A percentile compares a stretch with the other conserved stretches of the same genome.
phyloP scores from a whole-genome alignment of 2,329 filamentous ascomycete species.

The Stylonectria norvegica region DNA sequence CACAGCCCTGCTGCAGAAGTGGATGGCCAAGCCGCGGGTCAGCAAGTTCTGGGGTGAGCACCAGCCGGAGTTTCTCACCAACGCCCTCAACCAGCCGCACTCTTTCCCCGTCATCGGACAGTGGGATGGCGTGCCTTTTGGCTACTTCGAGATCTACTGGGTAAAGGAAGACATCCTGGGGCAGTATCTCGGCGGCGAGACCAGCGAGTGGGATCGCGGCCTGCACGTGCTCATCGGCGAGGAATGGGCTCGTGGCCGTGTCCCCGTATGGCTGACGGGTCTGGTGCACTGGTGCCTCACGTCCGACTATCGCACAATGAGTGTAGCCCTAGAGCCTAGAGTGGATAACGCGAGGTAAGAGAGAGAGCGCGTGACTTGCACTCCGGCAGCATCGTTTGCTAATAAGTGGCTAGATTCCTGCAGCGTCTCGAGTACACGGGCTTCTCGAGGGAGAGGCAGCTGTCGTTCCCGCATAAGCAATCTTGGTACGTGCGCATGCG shows the following conservation, averaged over 20 bases:
- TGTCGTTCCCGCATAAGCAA: slow-evolving; percentile 89
- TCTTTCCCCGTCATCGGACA: slow-evolving; percentile 88
- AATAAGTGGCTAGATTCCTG: slow-evolving; percentile 31
- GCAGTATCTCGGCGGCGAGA: slow-evolving; percentile 60
- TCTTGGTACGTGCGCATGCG: slow-evolving; percentile 78
- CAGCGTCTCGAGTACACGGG: slow-evolving; percentile 69
- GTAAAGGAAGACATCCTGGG: slow-evolving; percentile 86
- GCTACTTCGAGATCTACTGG: slow-evolving; percentile 98
- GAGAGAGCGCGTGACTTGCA: no score
- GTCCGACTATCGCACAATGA: slow-evolving; percentile 76
- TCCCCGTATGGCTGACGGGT: slow-evolving; percentile 77
- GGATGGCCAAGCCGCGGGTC: slow-evolving; percentile 86
- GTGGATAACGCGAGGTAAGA: slow-evolving; percentile 84
- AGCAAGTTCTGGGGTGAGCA: slow-evolving; percentile 77
- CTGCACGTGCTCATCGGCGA: slow-evolving; percentile 88
- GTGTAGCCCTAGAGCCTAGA: slow-evolving; percentile 81
- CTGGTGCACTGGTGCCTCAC: slow-evolving; percentile 83
- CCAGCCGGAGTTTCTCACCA: slow-evolving; percentile 62
- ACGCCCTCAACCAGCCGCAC: slow-evolving; percentile 63
- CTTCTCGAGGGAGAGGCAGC: slow-evolving; percentile 82
- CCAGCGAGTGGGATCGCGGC: slow-evolving; percentile 80
- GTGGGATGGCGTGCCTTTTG: slow-evolving; percentile 94
- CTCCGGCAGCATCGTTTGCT: not conserved
- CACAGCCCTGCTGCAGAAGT: slow-evolving; percentile 65
- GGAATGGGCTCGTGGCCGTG: slow-evolving; percentile 82